Conservation (phyloP, 1,284 basidiomycete genomes). For the Ceratobasidium sp. region DNA sequence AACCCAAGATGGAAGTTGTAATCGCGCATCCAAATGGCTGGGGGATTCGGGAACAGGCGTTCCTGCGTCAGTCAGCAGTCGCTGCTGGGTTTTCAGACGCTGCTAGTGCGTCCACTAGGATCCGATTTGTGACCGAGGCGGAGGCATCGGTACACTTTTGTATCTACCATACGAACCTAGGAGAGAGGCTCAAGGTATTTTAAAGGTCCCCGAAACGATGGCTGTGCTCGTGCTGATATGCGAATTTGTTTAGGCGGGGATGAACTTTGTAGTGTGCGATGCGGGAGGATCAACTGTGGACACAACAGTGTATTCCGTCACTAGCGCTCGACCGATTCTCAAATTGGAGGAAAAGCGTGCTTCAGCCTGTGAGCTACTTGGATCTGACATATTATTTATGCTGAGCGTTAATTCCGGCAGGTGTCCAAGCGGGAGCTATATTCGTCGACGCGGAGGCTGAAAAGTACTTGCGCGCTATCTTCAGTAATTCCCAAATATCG, state of each 20-base stretch:
- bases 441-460: conserved; percentile 34
- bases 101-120: not conserved
- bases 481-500: not conserved
- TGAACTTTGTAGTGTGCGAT: conserved; percentile 47
- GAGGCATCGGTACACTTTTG: conserved; percentile 49
- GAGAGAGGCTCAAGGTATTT: conserved; percentile 3
- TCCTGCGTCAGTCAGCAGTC: conserved; percentile 34
- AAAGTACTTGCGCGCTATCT: not conserved
- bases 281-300: conserved; percentile 52
- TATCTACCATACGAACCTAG: conserved; percentile 41
- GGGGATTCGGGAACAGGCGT: conserved; percentile 30
- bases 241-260: conserved; percentile 29
- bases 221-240: not conserved
- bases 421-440: conserved; percentile 44
- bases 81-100: conserved; percentile 17
- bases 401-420: not conserved
- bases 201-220: not conserved
- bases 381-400: not conserved
- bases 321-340: conserved; percentile 24
- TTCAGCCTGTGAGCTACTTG: conserved; percentile 27
- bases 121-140: conserved; percentile 46
- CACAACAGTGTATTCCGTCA: conserved; percentile 47
- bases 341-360: conserved; percentile 45
- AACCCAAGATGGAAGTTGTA: not conserved
- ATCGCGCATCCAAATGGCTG: conserved; percentile 43